Base-by-base conservation (phyloP, 192 early-diverging fungal genomes). In the Pecoramyces ruminantium region DNA sequence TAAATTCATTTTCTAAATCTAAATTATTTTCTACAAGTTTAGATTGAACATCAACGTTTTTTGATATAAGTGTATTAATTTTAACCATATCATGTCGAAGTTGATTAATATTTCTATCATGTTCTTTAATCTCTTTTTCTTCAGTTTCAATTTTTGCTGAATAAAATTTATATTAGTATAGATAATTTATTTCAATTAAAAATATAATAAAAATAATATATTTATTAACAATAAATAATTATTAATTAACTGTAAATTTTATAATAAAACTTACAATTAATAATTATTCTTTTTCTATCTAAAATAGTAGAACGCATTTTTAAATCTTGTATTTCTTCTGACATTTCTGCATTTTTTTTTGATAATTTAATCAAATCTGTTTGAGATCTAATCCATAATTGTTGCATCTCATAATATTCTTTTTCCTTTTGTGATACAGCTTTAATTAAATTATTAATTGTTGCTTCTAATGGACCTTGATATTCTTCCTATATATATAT, bases 71-170 rank as follows among this genome's bases (percentile, higher is more conserved):
- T 4, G 85, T 88, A 83, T 91, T 91, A 80, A 91, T 86, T 83
- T 89, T 90, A 29, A 90, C 85, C 89, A 90, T 89, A 29, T 90
- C 88, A 80, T 88, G 86, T 80, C 89, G 89, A 39, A 91, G 84
- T 39, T 84, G 79, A 77, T 87, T 83, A 80, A 91, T 91, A 79
- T 85, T 89, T 39, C 89, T 79, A 38, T 89, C 82, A 80, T 91
- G 88, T 58, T 86, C 84, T 38, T 84, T 84, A 79, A 91, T 90
- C 80, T 89, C 88, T 40, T 89, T 87, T 16, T 82, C 79, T 81
- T 91, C 88, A 27, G 84, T 86, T 27, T 91, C 88, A 82, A 91
- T 90, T 67, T 84, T 30, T 18, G 78, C 82, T 82, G 4, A 18
- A n/a, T 83, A 29, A 21, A 18, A 18, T 83, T n/a, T 21, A 82